Evolutionary conservation across 345 rosid genomes (phyloP).

Genomic region (Hibiscus trionum): DNA sequence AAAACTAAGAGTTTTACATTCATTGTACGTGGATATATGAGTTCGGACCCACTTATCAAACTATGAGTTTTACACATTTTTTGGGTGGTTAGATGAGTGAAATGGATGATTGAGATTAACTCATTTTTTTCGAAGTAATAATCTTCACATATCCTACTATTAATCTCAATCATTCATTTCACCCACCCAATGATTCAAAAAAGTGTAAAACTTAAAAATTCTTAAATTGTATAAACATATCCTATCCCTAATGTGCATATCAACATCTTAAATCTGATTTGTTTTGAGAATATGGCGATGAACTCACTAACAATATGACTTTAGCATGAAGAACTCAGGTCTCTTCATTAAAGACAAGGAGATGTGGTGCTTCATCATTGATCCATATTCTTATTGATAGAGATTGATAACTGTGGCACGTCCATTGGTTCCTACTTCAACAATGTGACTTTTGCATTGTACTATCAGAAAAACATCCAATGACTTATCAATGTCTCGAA

Average conservation of each 20-base stretch:
- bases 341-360: not conserved
- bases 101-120: too few relatives aligned
- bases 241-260: not conserved
- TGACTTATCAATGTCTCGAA: slow-evolving; percentile 3
- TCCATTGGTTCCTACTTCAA: slow-evolving; percentile 29
- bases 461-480: not conserved
- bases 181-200: too few relatives aligned
- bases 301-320: not conserved
- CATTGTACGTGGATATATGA: too few relatives aligned
- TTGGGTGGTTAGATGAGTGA: too few relatives aligned
- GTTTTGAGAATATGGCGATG: not conserved
- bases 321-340: slow-evolving; percentile 2
- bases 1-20: too few relatives aligned
- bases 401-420: slow-evolving; percentile 27
- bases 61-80: too few relatives aligned
- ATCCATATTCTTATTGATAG: slow-evolving; percentile 13
- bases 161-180: too few relatives aligned
- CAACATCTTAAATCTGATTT: slow-evolving; percentile 13
- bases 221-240: too few relatives aligned
- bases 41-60: too few relatives aligned
- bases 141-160: too few relatives aligned
- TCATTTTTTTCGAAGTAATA: too few relatives aligned
- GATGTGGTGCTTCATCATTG: slow-evolving; percentile 10
- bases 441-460: slow-evolving; percentile 1
- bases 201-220: too few relatives aligned